These are phyloP conservation scores for Kwoniella sp. DNA, from an alignment of 768 basidiomycete species.

Conservation along the genomic window DNA sequence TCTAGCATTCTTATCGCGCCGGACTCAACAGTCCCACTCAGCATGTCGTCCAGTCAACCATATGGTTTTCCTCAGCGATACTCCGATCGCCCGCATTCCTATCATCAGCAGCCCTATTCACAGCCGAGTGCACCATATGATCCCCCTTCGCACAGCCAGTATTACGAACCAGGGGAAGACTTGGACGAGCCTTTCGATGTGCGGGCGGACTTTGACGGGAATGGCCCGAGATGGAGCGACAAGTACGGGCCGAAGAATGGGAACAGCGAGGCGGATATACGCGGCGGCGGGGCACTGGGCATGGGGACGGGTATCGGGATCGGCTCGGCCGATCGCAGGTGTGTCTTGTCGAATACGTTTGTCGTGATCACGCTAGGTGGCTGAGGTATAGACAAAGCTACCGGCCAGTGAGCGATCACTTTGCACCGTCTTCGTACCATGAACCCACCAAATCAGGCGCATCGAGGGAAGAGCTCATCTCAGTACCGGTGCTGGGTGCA, in stretches of 20 bases:
- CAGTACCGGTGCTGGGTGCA: constrained; percentile 82
- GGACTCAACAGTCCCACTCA: too few relatives aligned
- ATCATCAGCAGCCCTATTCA: too few relatives aligned
- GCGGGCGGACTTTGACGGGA: constrained; percentile 43
- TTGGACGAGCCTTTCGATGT: constrained; percentile 39
- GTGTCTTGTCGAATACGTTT: too few relatives aligned
- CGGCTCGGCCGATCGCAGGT: constrained; percentile 15
- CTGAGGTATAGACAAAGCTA: too few relatives aligned
- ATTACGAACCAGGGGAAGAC: constrained; percentile 32
- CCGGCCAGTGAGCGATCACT: constrained; percentile 17
- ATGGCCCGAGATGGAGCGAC: constrained; percentile 40
- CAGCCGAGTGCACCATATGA: too few relatives aligned
- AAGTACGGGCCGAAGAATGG: constrained; percentile 24
- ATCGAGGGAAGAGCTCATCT: constrained; percentile 70
- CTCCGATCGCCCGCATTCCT: constrained; percentile 2
- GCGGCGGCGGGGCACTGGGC: constrained; percentile 4
- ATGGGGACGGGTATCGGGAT: constrained; percentile 2
- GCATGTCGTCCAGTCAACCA: constrained; percentile 15
- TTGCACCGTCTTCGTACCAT: constrained; percentile 17
- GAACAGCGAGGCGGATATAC: constrained; percentile 3
- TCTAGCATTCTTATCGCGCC: too few relatives aligned
- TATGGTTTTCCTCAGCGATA: constrained; percentile 12
- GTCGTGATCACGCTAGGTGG: neutral
- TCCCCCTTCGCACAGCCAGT: too few relatives aligned
- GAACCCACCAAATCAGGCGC: constrained; percentile 4